phyloP scores from a whole-genome alignment of 768 basidiomycete species.

The Suillus ampliporus region DNA sequence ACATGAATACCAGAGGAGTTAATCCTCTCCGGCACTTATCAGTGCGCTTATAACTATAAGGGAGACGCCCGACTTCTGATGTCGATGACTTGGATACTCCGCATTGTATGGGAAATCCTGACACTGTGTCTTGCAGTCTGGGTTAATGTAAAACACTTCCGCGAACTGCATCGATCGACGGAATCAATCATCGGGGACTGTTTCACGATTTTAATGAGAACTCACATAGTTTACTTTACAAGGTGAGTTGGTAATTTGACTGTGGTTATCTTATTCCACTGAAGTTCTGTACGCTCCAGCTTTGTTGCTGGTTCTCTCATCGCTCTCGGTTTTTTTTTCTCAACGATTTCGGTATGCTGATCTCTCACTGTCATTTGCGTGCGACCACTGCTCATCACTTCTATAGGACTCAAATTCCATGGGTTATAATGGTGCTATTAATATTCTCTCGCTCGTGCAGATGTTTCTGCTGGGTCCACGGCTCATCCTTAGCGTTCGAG shows the following conservation, averaged over 20 bases:
- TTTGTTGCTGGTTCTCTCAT: constrained; percentile 1
- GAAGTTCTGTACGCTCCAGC: neutral
- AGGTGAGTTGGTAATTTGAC: neutral
- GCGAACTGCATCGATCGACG: neutral
- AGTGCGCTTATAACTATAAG: neutral
- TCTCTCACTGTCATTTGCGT: neutral
- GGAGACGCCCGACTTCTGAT: neutral
- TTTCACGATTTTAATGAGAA: neutral
- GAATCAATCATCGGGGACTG: neutral
- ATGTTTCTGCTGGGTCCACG: constrained; percentile 6
- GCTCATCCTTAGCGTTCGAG: constrained; percentile 3
- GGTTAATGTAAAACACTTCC: neutral
- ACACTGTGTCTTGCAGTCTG: neutral
- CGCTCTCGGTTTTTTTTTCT: neutral
- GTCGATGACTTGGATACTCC: neutral
- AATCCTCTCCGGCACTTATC: neutral
- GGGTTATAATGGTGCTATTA: neutral
- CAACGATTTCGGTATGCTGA: neutral
- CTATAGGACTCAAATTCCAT: neutral
- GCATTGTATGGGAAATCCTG: neutral
- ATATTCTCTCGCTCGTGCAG: neutral
- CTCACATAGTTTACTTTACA: neutral
- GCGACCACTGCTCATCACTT: neutral
- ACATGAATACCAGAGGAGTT: neutral
- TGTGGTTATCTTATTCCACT: neutral